Conservation (phyloP, 163 green algal species). For the Chloromonas sp. region DNA sequence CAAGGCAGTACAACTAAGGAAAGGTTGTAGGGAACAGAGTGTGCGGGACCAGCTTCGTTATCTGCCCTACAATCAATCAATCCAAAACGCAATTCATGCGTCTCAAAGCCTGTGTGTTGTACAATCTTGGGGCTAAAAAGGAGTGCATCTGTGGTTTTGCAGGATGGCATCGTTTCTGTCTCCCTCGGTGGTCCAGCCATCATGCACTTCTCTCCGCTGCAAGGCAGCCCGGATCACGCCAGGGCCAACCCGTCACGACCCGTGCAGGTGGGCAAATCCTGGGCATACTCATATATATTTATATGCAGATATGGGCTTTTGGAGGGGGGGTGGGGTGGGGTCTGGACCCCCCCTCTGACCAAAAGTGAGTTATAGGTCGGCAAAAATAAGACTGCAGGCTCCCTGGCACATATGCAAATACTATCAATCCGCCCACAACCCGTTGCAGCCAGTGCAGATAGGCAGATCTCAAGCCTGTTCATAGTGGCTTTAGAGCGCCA, state of each 20-base stretch:
- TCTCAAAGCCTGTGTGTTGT: too few species aligned
- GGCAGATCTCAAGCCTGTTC: too few species aligned
- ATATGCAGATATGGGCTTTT: too few species aligned
- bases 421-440: too few species aligned
- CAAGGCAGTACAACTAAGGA: neutral
- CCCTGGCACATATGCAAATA: neutral
- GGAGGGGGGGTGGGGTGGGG: too few species aligned
- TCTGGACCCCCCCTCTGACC: neutral
- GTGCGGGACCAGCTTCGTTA: neutral
- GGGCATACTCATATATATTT: neutral
- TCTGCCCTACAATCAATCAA: neutral
- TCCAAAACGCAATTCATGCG: too few species aligned
- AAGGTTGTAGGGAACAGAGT: neutral
- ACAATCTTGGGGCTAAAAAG: too few species aligned
- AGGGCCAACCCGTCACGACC: too few species aligned
- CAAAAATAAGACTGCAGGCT: neutral
- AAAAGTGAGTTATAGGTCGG: too few species aligned
- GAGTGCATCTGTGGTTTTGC: neutral
- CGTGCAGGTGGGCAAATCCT: neutral
- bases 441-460: too few species aligned
- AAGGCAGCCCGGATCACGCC: neutral
- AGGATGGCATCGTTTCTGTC: slow-evolving; percentile 31
- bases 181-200: slow-evolving; percentile 21
- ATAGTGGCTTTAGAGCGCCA: too few species aligned
- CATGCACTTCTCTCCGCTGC: slow-evolving; percentile 26